Base-by-base conservation (phyloP, 441 rosid genomes). In the Mallotus japonicus region DNA sequence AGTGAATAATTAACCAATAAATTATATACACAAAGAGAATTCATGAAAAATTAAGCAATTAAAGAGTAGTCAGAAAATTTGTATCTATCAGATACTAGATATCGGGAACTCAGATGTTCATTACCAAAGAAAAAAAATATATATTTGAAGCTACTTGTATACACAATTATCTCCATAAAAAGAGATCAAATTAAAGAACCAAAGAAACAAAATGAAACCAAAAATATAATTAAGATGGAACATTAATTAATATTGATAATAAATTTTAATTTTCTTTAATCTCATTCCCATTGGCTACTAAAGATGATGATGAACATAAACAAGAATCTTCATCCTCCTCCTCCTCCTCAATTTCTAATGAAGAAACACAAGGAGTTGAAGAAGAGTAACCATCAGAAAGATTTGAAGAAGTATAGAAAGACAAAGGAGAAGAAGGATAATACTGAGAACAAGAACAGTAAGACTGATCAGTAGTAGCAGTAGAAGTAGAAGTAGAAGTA, bases 371-470 rank as follows among this genome's bases (percentile, higher is more conserved):
- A 12, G 75, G 82, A 62, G 78, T 71, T 15, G 87, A 83, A 50
- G 87, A 88, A 69, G 85, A 84, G 32, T 28, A 28, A 74, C 77
- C 77, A 60, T 80, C 82, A 56, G 85, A 84, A 34, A 85, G 80
- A 42, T 90, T 82, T 59, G 91, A 82, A 8, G 87, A 86, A 42
- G 84, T 78, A 77, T 85, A 83, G 32, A 80, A 83, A 1, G 87
- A 81, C 9, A 83, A 76, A 11, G 91, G 87, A 59, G 91, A 84
- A 10, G 83, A 82, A 60, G 92, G 86, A 73, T 90, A 87, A 14
- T 61, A 28, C 32, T 28, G 84, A 59, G 75, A 57, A 67, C 74
- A 58, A 68, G 81, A 69, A 56, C 73, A 67, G 71, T 67, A 65
- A 82, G 59, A 70, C 63, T 67, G 59, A 69, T 50, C 56, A 49